phyloP scores from a whole-genome alignment of 306 rosid species.

The Chamaecrista fasciculata region DNA sequence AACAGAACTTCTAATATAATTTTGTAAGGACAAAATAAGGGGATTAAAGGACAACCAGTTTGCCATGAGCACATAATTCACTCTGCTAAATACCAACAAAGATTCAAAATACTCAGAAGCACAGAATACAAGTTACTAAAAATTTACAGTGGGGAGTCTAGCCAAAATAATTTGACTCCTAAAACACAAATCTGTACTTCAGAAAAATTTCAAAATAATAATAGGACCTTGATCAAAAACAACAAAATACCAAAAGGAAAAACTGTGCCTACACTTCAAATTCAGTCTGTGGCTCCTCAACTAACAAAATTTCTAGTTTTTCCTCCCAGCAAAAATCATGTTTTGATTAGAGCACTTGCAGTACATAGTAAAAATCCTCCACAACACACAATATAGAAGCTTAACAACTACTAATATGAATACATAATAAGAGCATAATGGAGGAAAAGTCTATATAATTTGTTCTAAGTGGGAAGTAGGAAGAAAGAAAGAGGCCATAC shows the following conservation, averaged over 20 bases:
- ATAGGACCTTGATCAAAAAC: background rate
- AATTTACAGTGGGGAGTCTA: background rate
- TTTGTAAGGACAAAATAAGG: background rate
- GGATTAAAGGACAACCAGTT: background rate
- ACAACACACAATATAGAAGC: background rate
- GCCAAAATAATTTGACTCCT: background rate
- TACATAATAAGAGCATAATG: background rate
- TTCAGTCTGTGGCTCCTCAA: background rate
- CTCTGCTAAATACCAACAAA: background rate
- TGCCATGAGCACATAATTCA: background rate
- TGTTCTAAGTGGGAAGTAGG: background rate
- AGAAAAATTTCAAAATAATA: background rate
- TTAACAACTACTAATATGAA: background rate
- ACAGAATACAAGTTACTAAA: background rate
- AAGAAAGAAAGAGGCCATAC: slow-evolving; percentile 37
- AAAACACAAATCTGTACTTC: background rate
- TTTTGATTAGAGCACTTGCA: background rate
- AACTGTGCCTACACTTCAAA: background rate
- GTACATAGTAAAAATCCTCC: background rate
- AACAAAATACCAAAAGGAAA: background rate
- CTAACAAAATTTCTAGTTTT: background rate
- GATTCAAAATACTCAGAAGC: background rate
- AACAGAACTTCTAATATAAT: slow-evolving; percentile 1
- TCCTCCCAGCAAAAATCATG: background rate
- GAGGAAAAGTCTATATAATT: background rate